A percentile compares a stretch with the other conserved stretches of the same genome.
phyloP scores from a whole-genome alignment of 306 rosid genomes.

The Inga laurina region DNA sequence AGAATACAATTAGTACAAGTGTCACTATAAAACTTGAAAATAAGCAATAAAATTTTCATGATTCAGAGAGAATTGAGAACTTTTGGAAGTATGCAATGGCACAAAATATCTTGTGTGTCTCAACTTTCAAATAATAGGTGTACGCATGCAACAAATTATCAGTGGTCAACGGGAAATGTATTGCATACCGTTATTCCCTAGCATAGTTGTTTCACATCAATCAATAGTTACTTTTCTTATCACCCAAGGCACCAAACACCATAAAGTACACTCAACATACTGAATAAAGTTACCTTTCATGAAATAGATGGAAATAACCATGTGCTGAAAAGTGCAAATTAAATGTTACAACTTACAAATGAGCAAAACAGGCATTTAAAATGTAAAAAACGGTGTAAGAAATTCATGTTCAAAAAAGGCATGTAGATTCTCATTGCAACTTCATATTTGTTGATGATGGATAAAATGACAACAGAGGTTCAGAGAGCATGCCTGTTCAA shows the following conservation, averaged over 20 bases:
- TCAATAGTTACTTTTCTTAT: neutral
- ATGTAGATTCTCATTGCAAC: neutral
- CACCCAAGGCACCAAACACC: constrained; percentile 15
- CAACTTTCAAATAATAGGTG: neutral
- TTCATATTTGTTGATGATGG: neutral
- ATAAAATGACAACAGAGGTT: neutral
- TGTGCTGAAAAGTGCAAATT: neutral
- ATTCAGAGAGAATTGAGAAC: constrained; percentile 16
- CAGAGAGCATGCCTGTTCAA: neutral
- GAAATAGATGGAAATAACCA: constrained; percentile 7
- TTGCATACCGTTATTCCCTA: constrained; percentile 5
- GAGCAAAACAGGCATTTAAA: constrained; percentile 2
- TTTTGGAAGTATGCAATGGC: constrained; percentile 14
- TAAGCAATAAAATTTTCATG: neutral
- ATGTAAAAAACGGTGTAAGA: neutral
- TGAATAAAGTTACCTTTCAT: neutral
- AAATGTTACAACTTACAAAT: neutral
- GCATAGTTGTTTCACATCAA: neutral
- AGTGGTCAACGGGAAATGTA: neutral
- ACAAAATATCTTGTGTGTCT: constrained; percentile 4
- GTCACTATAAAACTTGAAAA: neutral
- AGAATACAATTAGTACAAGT: neutral
- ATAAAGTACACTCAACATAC: constrained; percentile 13
- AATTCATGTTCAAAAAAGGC: constrained; percentile 6
- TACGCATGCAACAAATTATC: neutral